Evolutionary conservation across 306 rosid genomes (phyloP).

Genomic region (Ammopiptanthus mongolicus): DNA sequence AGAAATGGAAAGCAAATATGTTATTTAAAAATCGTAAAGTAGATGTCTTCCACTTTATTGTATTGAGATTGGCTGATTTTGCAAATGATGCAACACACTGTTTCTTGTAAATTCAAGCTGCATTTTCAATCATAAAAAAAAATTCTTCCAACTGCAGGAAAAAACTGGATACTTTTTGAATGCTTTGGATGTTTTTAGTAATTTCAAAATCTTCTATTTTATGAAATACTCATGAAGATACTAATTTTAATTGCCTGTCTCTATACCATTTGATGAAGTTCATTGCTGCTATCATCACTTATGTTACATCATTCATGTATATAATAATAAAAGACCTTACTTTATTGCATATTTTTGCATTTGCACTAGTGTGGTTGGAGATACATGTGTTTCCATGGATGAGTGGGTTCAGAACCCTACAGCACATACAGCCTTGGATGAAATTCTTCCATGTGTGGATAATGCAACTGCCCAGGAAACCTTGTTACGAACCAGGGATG

Average conservation of each 20-base stretch:
- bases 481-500: constrained; percentile 50
- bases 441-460: constrained; percentile 84
- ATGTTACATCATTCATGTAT: not conserved
- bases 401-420: constrained; percentile 86
- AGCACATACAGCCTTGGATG: constrained; percentile 80
- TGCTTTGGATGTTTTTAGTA: not conserved
- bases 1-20: not conserved
- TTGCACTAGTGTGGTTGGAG: constrained; percentile 62
- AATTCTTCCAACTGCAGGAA: not conserved
- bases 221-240: not conserved
- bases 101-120: not conserved
- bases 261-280: not conserved
- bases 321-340: not conserved
- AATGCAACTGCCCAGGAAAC: constrained; percentile 74
- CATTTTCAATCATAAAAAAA: not conserved
- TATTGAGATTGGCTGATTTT: not conserved
- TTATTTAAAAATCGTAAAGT: not conserved
- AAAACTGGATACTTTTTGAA: not conserved
- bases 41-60: not conserved
- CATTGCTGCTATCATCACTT: not conserved
- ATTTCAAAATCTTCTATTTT: not conserved
- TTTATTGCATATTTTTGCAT: constrained; percentile 16
- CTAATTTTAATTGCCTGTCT: not conserved
- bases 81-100: not conserved
- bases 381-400: constrained; percentile 85